These are phyloP conservation scores for Circinella umbellata DNA, from an alignment of 371 early-diverging fungal genomes.

Conservation along the genomic window DNA sequence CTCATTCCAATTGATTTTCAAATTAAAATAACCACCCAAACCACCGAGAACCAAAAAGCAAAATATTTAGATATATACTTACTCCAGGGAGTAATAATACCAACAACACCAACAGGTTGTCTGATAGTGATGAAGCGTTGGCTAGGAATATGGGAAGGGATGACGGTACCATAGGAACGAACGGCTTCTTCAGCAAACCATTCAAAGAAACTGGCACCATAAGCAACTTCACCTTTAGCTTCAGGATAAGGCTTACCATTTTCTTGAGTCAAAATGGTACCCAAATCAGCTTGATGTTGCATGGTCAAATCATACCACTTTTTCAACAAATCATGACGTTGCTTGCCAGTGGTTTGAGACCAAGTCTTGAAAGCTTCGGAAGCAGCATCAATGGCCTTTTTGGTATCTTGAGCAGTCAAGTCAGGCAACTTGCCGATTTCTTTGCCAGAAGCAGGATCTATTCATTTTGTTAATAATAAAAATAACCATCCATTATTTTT, in stretches of 20 bases:
- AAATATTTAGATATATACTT: constrained; percentile 22
- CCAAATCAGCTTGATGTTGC: constrained; percentile 76
- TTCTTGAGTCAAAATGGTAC: constrained; percentile 77
- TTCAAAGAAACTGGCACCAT: constrained; percentile 79
- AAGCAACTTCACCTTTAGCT: constrained; percentile 77
- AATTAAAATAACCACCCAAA: no score
- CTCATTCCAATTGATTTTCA: no score
- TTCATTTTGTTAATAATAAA: neutral
- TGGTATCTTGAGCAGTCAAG: constrained; percentile 66
- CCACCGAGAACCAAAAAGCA: no score
- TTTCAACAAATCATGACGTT: constrained; percentile 64
- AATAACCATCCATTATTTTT: neutral
- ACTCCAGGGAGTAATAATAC: constrained; percentile 93
- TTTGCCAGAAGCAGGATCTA: constrained; percentile 74
- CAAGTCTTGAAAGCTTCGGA: constrained; percentile 63
- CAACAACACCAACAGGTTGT: constrained; percentile 88
- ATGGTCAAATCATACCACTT: constrained; percentile 76
- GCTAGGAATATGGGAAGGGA: constrained; percentile 64
- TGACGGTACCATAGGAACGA: constrained; percentile 80
- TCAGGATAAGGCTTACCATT: constrained; percentile 70
- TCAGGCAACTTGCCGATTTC: constrained; percentile 72
- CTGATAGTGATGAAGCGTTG: constrained; percentile 73
- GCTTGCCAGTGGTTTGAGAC: constrained; percentile 68
- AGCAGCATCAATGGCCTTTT: constrained; percentile 66
- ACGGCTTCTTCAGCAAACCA: constrained; percentile 92